Percentiles rank a stretch among this genome's conserved stretches.
Conservation (phyloP, 805 yeast genomes). For the Sporopachydermia quercuum region DNA sequence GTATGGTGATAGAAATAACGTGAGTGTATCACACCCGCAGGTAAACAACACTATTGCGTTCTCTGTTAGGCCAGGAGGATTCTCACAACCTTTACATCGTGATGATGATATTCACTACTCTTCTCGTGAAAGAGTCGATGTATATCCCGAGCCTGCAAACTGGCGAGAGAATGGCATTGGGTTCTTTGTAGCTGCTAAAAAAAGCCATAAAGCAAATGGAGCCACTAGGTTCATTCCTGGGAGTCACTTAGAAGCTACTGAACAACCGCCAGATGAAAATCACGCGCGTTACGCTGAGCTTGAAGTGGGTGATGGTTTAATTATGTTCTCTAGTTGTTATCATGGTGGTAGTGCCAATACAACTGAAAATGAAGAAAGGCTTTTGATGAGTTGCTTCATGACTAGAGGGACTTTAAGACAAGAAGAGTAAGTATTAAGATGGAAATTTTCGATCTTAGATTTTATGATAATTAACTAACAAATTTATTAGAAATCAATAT, state of each 20-base stretch:
- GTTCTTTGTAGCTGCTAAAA: slow-evolving; percentile 14
- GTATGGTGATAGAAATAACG: too few relatives aligned
- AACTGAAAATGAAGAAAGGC: slow-evolving; percentile 13
- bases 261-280: slow-evolving; percentile 13
- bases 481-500: slow-evolving; percentile 15
- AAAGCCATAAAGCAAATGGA: slow-evolving; percentile 16
- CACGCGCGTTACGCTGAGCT: slow-evolving; percentile 13
- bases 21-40: too few relatives aligned
- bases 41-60: slow-evolving; percentile 13
- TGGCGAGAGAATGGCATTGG: slow-evolving; percentile 14
- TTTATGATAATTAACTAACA: too few relatives aligned
- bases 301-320: slow-evolving; percentile 16
- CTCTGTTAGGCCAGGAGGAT: slow-evolving; percentile 15
- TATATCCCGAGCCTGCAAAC: slow-evolving; percentile 10
- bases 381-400: slow-evolving; percentile 13
- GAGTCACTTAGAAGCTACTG: slow-evolving; percentile 17
- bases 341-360: slow-evolving; percentile 17
- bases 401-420: slow-evolving; percentile 15
- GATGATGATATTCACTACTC: slow-evolving; percentile 17
- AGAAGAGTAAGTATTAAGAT: too few relatives aligned
- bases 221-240: slow-evolving; percentile 19
- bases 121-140: slow-evolving; percentile 7
- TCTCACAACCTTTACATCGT: slow-evolving; percentile 14
- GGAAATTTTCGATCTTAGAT: too few relatives aligned
- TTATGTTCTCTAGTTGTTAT: slow-evolving; percentile 14